Conservation (phyloP, 2,329 filamentous ascomycete genomes). For the Cladosporium oxysporum region DNA sequence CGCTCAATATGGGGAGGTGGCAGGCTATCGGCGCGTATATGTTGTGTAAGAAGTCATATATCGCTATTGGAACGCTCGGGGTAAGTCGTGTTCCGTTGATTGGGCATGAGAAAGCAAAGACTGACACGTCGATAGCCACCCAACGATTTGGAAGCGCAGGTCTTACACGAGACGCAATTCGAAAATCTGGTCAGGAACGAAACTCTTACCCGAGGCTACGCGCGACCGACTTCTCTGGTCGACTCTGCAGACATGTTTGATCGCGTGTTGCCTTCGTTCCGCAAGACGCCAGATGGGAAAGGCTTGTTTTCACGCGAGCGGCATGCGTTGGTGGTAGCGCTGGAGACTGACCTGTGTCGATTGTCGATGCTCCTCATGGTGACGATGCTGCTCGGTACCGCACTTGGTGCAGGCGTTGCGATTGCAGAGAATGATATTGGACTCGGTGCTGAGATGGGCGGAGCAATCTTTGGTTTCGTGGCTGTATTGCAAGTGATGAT, state of each 20-base stretch:
- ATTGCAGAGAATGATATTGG: neutral
- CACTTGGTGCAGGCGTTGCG: neutral
- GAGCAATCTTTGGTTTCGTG: neutral
- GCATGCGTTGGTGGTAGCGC: neutral
- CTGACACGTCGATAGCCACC: neutral
- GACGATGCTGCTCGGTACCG: neutral
- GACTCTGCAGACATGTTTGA: slow-evolving; percentile 1
- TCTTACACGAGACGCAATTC: neutral
- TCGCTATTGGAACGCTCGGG: neutral
- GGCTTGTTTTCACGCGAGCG: neutral
- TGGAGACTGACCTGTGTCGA: neutral
- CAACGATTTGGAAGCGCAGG: neutral
- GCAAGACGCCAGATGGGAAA: neutral
- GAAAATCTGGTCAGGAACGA: neutral
- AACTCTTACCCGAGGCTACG: neutral
- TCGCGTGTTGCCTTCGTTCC: neutral
- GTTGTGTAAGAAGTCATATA: slow-evolving; percentile 1
- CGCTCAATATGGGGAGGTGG: neutral
- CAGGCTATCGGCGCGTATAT: neutral
- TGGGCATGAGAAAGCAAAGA: too few species aligned
- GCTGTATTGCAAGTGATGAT: neutral
- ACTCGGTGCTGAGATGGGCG: neutral
- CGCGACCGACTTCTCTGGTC: neutral
- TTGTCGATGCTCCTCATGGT: neutral
- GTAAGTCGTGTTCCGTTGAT: too few species aligned